A percentile compares a stretch with the other conserved stretches of the same genome.
These are phyloP conservation scores for Ciborinia camelliae DNA, from an alignment of 2,329 filamentous ascomycete genomes.

Conservation along the genomic window DNA sequence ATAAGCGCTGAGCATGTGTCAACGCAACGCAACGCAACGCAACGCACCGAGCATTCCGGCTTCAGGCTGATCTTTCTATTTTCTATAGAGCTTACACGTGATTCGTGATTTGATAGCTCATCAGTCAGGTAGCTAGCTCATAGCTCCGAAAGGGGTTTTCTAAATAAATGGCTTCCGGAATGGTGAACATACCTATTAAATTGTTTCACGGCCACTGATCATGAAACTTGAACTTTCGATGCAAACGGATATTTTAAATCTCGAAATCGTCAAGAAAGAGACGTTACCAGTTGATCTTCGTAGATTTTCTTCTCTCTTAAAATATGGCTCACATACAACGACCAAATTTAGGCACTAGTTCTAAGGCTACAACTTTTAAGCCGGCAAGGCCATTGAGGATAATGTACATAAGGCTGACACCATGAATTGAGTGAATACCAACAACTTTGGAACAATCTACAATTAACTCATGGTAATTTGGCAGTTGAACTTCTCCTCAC, in stretches of 20 bases:
- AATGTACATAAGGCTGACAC: constrained; percentile 19
- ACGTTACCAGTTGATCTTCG: constrained; percentile 3
- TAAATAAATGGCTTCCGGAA: constrained; percentile 11
- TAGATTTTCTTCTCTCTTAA: constrained; percentile 9
- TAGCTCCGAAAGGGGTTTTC: constrained; percentile 7
- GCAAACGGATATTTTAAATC: constrained; percentile 3
- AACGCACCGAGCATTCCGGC: constrained; percentile 10
- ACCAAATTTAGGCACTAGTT: constrained; percentile 5
- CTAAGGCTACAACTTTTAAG: constrained; percentile 15
- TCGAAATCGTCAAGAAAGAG: neutral
- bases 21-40: too few relatives aligned
- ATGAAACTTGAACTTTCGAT: neutral
- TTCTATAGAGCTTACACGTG: neutral
- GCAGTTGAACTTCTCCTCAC: neutral
- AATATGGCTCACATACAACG: neutral
- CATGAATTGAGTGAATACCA: constrained; percentile 13
- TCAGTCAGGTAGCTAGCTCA: too few relatives aligned
- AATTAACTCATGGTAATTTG: constrained; percentile 6
- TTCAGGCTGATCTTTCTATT: neutral
- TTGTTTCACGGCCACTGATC: neutral
- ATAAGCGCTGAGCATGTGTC: constrained; percentile 14
- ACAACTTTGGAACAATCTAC: neutral
- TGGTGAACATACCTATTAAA: neutral
- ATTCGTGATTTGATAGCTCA: neutral
- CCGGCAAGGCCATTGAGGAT: constrained; percentile 11